These are phyloP conservation scores for Akanthomyces uredinophilus DNA, from an alignment of 2,329 filamentous ascomycete genomes.

Conservation along the genomic window DNA sequence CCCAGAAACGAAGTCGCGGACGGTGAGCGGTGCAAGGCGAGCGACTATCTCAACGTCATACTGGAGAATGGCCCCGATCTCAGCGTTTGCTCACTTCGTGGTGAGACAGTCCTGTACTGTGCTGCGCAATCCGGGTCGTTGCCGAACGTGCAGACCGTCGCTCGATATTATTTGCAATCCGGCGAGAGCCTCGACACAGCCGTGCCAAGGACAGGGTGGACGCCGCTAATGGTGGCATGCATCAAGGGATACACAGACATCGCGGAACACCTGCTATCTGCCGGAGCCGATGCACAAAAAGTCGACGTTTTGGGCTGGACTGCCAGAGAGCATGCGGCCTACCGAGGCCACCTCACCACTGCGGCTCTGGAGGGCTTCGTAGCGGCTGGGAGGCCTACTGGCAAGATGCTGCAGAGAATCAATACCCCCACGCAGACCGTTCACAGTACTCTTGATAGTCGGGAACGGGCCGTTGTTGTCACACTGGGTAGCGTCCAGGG, in stretches of 20 bases:
- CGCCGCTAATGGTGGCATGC: conserved; percentile 28
- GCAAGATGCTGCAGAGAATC: not conserved
- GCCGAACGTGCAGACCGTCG: conserved; percentile 13
- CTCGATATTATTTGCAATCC: conserved; percentile 15
- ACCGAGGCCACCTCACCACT: conserved; percentile 28
- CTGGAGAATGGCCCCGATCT: not conserved
- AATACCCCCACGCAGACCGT: not conserved
- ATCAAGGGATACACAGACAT: conserved; percentile 22
- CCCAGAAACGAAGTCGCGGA: not conserved
- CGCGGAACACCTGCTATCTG: conserved; percentile 24
- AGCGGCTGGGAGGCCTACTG: not conserved
- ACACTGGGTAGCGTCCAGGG: conserved; percentile 17
- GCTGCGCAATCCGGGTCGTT: conserved; percentile 20
- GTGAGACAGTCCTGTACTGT: conserved; percentile 22
- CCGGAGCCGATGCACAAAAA: conserved; percentile 17
- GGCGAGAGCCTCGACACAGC: conserved; percentile 17
- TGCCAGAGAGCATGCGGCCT: conserved; percentile 30
- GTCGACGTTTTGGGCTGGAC: conserved; percentile 26
- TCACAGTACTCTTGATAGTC: not conserved
- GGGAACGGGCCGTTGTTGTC: conserved; percentile 14
- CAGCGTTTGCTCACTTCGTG: not conserved
- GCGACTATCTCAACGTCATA: not conserved
- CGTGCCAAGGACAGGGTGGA: conserved; percentile 26
- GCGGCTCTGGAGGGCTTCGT: conserved; percentile 17
- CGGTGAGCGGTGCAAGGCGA: not conserved